Evolutionary conservation across 805 yeast genomes (phyloP), one percentile per base, ranked within the genome.

Genomic region (Lachancea cidri): DNA sequence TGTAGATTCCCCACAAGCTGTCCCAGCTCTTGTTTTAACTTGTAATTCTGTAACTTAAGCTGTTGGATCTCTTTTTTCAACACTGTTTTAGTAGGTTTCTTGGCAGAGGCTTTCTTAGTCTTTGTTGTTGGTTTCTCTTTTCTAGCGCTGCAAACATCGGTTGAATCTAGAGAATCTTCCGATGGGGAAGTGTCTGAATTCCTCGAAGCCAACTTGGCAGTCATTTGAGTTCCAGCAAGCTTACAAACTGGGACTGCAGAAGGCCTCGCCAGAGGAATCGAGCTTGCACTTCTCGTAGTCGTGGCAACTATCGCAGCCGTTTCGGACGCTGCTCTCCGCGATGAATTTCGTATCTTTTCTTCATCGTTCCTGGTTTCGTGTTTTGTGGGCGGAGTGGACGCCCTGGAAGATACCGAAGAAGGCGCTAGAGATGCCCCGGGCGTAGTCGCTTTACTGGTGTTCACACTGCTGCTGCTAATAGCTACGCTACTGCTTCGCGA

Each of bases 1-100:
- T 55, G 60, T 32, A 55, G 37, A 29, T 41, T 49, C 15, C 55
- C 56, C 4, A 54, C 56, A 24, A 55, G 38, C 27, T 46, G 51
- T 11, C 53, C 49, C 33, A 55, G 43, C 29, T 55, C 57, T 36
- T 49, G 44, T 40, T 55, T 55, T 40, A 55, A 44, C 36, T 51
- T 43, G 24, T 44, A 51, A 38, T 55, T 55, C 35, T 55, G 55
- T 20, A 45, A 39, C 37, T 53, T 49, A 33, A 54, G 47, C 27
- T 45, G 45, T 31, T 48, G 48, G 13, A 55, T 54, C 34, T 54
- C 57, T 35, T 49, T 53, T 32, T 52, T 54, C 39, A 55, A 39
- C 4, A 49, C 45, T 33, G 47, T 42, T 35, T 50, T 39, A 37
- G 41, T 35, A 24, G 44, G 46, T 38, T 46, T 46, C 29, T 36